Conservation (phyloP, 2,329 filamentous ascomycete genomes). For the Cordyceps sp. region DNA sequence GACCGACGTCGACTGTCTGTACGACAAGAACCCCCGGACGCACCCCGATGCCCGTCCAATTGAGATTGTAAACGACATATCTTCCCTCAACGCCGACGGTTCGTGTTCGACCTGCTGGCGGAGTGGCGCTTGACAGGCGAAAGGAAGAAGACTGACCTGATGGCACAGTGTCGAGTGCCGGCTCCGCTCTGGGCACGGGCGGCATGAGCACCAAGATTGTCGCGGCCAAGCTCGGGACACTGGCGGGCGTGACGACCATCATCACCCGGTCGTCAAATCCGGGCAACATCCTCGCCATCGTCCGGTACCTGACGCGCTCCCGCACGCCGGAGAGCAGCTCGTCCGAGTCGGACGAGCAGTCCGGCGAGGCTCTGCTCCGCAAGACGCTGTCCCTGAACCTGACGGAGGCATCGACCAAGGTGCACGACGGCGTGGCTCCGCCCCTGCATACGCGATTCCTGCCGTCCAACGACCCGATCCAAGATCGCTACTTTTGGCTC, state of each 20-base stretch:
- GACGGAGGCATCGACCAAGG: slow-evolving; percentile 7
- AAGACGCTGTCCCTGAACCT: slow-evolving; percentile 26
- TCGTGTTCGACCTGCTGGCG: too few relatives aligned
- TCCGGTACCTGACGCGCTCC: slow-evolving; percentile 52
- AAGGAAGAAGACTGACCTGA: slow-evolving; percentile 7
- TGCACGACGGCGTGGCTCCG: slow-evolving; percentile 13
- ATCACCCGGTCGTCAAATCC: slow-evolving; percentile 91
- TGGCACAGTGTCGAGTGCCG: slow-evolving; percentile 60
- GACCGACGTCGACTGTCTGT: slow-evolving; percentile 96
- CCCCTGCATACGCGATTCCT: slow-evolving; percentile 84
- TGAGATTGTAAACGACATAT: slow-evolving; percentile 82
- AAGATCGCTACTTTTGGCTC: slow-evolving; percentile 94
- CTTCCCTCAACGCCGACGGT: slow-evolving; percentile 66
- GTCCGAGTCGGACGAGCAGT: slow-evolving; percentile 8
- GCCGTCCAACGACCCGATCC: slow-evolving; percentile 67
- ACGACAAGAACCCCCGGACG: slow-evolving; percentile 84
- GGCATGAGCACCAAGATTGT: slow-evolving; percentile 98
- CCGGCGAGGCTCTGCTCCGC: slow-evolving; percentile 18
- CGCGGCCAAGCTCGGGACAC: slow-evolving; percentile 79
- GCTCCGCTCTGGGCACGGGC: slow-evolving; percentile 78
- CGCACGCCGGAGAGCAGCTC: slow-evolving; percentile 1
- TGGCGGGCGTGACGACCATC: slow-evolving; percentile 86
- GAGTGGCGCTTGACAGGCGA: too few relatives aligned
- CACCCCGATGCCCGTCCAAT: slow-evolving; percentile 79
- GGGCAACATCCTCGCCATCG: slow-evolving; percentile 78